Base-by-base conservation (phyloP, 2,329 filamentous ascomycete species). In the Byssothecium circinans region DNA sequence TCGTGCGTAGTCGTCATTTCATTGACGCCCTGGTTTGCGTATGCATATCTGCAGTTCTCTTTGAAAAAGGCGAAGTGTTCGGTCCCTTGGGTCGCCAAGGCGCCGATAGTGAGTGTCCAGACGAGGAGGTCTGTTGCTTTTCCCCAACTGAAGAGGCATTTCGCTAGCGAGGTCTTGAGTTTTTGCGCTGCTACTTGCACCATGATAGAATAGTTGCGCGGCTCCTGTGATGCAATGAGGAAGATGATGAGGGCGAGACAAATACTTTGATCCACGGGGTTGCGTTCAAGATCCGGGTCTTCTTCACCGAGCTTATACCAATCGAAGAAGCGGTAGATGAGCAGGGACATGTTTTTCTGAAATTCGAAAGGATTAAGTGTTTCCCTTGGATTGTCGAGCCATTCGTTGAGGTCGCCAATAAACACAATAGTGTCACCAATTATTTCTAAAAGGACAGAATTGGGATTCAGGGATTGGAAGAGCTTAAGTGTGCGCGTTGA, bases 81-180 rank as follows among this genome's bases (percentile, higher is more conserved):
- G 22, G 20, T 49, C 53, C 43, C 25, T 40, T 57, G 53, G 0
- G 62, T 57, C 7, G 57, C 65, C 8, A 67, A 33, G 4, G 57
- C 57, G 10, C 64, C 65, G 51, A 69, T 61, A 0, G 64, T 65
- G 1, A 66, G 33, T 19, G 53, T 58, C 66, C 66, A 69, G 19
- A 67, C 53, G 12, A 67, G 44, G 0, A 65, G 38, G 39, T 64
- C 59, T 1, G 57, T 54, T 1, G 55, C 47, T 4, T 51, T 52
- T 17, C 39, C 40, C 65, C 65, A 69, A 4, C 43, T 33, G n/a
- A 51, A 44, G 2, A 57, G 36, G 8, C 55, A 49, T 45, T 43
- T 49, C 29, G 54, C 43, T 8, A 68, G 42, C 0, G 60, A 32
- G 0, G 47, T 27, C 14, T 50, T 55, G 11, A 69, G 58, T 22